Evolutionary conservation across 768 basidiomycete species (phyloP), one percentile per base, ranked within the genome.

Genomic region (Rhizopogon roseolus): DNA sequence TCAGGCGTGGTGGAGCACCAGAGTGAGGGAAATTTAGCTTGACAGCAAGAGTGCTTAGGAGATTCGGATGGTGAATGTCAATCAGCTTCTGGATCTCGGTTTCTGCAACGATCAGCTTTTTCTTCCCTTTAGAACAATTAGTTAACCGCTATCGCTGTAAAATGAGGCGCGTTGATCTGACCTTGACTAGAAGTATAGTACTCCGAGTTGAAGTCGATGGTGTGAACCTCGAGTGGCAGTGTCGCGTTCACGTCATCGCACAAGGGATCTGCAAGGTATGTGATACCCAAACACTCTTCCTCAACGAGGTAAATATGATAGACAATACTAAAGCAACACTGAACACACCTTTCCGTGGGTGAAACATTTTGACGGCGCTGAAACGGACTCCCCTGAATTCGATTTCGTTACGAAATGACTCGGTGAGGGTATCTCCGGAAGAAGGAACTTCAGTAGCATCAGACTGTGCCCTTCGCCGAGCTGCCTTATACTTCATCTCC

Each of bases 201-300:
- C 17, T 76, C 73, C 1, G 85, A 78, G 44, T 79, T 74, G 60
- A 93, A 93, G 16, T 76, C 76, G 22, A 90, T 75, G 5, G 82
- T 71, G 60, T 84, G 79, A 9, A 93, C 72, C 60, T 91, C 89
- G 5, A 93, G 73, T 25, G 85, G 81, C 14, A 82, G 67, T 2
- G 77, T 76, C n/a, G 71, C 72, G 54, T 78, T 71, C 14, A 80
- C 71, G 56, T 85, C 81, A 54, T 90, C 87, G 62, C 82, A 82
- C 14, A 92, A 68, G 7, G 90, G 90, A 55, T 90, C 88, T 0
- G 88, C 90, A 52, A 83, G 74, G 67, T 86, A 91, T 0, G 81
- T 73, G 9, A 79, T 82, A 1, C 87, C 88, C 29, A 90, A 71
- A 41, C 75, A 77, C 44, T 84, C 90, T 85, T 56, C 22, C 19